Percentiles rank a stretch among this genome's conserved stretches.
Conservation (phyloP, 2,329 filamentous ascomycete genomes). For the Lasiodiplodia sp. region DNA sequence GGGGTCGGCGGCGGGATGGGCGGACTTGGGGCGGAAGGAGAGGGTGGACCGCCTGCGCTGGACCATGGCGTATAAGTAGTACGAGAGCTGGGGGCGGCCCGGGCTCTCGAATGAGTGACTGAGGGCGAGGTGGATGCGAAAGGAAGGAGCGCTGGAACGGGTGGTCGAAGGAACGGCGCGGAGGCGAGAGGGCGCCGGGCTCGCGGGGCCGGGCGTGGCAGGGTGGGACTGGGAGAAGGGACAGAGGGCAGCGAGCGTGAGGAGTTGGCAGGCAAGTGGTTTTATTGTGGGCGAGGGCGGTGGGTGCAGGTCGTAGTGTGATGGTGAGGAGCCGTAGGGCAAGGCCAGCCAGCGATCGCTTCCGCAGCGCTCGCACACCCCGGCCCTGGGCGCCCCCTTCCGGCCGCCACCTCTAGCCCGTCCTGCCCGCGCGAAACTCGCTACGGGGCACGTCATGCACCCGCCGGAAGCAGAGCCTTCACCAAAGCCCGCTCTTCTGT, state of each 20-base stretch:
- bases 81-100: slow-evolving; percentile 15
- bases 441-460: slow-evolving; percentile 17
- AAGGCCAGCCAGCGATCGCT: slow-evolving; percentile 19
- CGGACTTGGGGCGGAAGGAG: slow-evolving; percentile 48
- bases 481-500: slow-evolving; percentile 1
- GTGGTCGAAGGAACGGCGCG: slow-evolving; percentile 15
- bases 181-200: slow-evolving; percentile 20
- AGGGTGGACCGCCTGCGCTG: slow-evolving; percentile 46
- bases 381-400: slow-evolving; percentile 5
- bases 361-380: neutral
- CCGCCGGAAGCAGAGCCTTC: neutral
- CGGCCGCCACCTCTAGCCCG: slow-evolving; percentile 20
- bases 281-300: slow-evolving; percentile 22
- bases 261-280: slow-evolving; percentile 16
- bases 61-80: slow-evolving; percentile 27
- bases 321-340: slow-evolving; percentile 19
- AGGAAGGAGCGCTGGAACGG: slow-evolving; percentile 20
- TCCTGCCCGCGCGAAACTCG: neutral
- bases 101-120: slow-evolving; percentile 23
- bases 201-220: slow-evolving; percentile 11
- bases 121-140: slow-evolving; percentile 11
- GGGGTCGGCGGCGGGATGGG: slow-evolving; percentile 48
- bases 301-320: neutral
- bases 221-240: slow-evolving; percentile 5
- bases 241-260: slow-evolving; percentile 26